Evolutionary conservation across 1,284 basidiomycete genomes (phyloP).

Genomic region (Rhizopogon parksii): DNA sequence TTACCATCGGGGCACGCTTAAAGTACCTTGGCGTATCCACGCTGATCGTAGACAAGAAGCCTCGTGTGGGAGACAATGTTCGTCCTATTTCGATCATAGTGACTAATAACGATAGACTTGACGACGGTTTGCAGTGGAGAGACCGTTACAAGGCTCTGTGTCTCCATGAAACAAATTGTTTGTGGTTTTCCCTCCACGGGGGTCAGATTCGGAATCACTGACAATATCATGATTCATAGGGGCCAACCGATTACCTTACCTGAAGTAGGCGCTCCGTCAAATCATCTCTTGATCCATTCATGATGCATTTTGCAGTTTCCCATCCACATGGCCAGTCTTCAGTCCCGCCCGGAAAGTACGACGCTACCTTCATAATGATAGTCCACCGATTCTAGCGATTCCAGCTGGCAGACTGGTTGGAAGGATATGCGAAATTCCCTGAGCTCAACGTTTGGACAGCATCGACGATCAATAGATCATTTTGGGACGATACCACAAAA

Average conservation of each 20-base stretch:
- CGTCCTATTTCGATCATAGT: not conserved
- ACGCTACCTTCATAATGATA: not conserved
- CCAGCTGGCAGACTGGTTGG: constrained; percentile 54
- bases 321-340: constrained; percentile 34
- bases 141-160: constrained; percentile 29
- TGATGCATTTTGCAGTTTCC: constrained; percentile 22
- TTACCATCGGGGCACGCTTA: constrained; percentile 31
- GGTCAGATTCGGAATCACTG: not conserved
- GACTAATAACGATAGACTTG: not conserved
- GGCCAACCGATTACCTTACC: constrained; percentile 24
- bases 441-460: constrained; percentile 55
- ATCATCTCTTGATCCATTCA: not conserved
- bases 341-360: constrained; percentile 30
- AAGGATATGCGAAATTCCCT: constrained; percentile 46
- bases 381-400: too few relatives aligned
- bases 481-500: constrained; percentile 29
- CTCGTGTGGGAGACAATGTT: constrained; percentile 29
- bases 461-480: constrained; percentile 33
- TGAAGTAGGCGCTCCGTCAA: constrained; percentile 16
- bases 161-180: constrained; percentile 22
- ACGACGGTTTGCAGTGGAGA: constrained; percentile 18
- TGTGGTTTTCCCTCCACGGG: not conserved
- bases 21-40: constrained; percentile 30
- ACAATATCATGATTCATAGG: not conserved
- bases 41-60: constrained; percentile 31